These are phyloP conservation scores for Fusarium vanettenii DNA, from an alignment of 2,329 filamentous ascomycete genomes.

Conservation along the genomic window DNA sequence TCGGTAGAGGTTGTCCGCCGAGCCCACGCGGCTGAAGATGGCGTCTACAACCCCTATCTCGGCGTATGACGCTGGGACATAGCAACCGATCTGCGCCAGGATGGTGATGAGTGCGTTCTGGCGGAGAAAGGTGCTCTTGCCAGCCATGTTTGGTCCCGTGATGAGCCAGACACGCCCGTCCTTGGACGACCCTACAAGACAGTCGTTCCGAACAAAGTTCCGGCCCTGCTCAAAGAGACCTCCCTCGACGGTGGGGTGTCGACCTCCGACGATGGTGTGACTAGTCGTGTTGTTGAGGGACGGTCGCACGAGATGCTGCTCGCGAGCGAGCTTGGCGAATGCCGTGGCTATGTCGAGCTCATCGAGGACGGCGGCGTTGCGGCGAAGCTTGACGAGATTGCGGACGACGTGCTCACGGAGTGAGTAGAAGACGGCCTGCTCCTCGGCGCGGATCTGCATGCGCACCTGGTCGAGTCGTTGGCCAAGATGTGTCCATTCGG, in stretches of 20 bases:
- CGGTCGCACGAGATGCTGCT: constrained; percentile 80
- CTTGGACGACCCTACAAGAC: constrained; percentile 76
- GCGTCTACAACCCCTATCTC: constrained; percentile 94
- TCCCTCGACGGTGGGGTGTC: constrained; percentile 92
- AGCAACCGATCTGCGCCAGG: constrained; percentile 91
- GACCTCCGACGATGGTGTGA: constrained; percentile 85
- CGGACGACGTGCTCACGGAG: constrained; percentile 81
- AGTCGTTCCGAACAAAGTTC: constrained; percentile 87
- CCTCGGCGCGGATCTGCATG: constrained; percentile 83
- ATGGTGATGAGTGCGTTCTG: constrained; percentile 97
- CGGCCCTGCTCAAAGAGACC: constrained; percentile 84
- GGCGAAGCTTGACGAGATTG: constrained; percentile 86
- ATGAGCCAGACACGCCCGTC: constrained; percentile 74
- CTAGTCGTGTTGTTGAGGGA: constrained; percentile 71
- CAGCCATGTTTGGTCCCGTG: constrained; percentile 96
- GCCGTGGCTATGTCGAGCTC: constrained; percentile 92
- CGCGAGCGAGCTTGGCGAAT: constrained; percentile 81
- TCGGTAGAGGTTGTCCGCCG: constrained; percentile 92
- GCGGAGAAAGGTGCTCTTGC: constrained; percentile 94
- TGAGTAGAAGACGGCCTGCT: constrained; percentile 80
- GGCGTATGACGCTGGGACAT: constrained; percentile 89
- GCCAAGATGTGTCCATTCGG: constrained; percentile 87
- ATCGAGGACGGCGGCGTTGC: constrained; percentile 91
- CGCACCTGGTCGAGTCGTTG: constrained; percentile 81
- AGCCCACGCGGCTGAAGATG: constrained; percentile 92